Conservation (phyloP, 2,329 filamentous ascomycete species). For the Fusarium sp. region DNA sequence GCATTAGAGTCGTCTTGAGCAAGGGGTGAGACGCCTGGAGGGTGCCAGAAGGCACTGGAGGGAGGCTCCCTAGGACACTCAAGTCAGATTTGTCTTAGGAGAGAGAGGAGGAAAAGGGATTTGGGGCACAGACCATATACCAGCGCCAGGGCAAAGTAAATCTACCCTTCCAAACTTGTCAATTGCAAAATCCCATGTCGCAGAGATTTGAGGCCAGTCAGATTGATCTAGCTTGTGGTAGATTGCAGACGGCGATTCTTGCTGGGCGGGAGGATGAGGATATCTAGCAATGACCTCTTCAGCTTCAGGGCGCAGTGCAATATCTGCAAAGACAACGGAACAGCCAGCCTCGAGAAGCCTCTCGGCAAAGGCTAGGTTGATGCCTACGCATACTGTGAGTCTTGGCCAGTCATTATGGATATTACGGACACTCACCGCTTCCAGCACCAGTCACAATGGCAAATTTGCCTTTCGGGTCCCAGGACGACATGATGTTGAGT, state of each 20-base stretch:
- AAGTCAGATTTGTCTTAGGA: constrained; percentile 40
- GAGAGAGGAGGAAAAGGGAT: constrained; percentile 33
- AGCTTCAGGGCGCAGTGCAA: constrained; percentile 51
- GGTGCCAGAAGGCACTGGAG: too few relatives aligned
- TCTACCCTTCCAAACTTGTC: constrained; percentile 40
- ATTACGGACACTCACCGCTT: constrained; percentile 27
- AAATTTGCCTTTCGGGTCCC: constrained; percentile 20
- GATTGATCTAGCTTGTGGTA: too few relatives aligned
- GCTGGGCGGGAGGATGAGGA: constrained; percentile 14
- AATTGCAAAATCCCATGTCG: constrained; percentile 42
- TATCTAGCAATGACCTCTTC: constrained; percentile 48
- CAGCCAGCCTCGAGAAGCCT: constrained; percentile 51
- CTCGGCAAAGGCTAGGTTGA: constrained; percentile 51
- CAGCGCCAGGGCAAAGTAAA: too few relatives aligned
- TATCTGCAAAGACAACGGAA: constrained; percentile 54
- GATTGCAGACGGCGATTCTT: too few relatives aligned
- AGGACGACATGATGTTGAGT: too few relatives aligned
- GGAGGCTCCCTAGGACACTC: too few relatives aligned
- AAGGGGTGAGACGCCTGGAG: not conserved
- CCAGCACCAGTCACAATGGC: constrained; percentile 40
- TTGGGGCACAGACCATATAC: too few relatives aligned
- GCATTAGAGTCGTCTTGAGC: constrained; percentile 46
- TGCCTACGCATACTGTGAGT: constrained; percentile 44
- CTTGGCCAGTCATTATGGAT: not conserved
- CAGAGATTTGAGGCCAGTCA: constrained; percentile 49